phyloP scores from a whole-genome alignment of 2,329 filamentous ascomycete genomes.

The Sclerotinia subarctica region DNA sequence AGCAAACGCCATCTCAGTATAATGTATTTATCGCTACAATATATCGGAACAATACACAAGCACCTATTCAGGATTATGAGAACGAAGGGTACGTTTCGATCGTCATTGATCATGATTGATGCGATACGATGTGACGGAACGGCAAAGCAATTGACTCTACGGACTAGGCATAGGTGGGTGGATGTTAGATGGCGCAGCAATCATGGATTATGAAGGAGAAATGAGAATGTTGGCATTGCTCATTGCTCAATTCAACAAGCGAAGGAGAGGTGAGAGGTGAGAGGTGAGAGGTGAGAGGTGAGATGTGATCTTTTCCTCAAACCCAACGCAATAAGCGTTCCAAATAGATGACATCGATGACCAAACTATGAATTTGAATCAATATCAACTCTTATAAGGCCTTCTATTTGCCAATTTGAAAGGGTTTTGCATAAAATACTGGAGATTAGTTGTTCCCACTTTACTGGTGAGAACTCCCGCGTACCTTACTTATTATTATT shows the following conservation, averaged over 20 bases:
- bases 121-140: neutral
- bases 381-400: too few species aligned
- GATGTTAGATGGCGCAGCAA: neutral
- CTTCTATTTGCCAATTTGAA: neutral
- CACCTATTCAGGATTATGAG: neutral
- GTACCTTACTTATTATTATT: too few species aligned
- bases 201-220: too few species aligned
- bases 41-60: neutral
- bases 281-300: too few species aligned
- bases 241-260: too few species aligned
- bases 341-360: neutral
- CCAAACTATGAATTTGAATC: too few species aligned
- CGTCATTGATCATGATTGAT: neutral
- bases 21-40: neutral
- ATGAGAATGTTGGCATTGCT: too few species aligned
- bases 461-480: too few species aligned
- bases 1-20: neutral
- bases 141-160: neutral
- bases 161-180: neutral
- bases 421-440: slow-evolving; percentile 2
- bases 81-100: neutral
- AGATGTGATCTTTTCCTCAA: neutral
- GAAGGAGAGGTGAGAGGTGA: too few species aligned
- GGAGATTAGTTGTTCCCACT: slow-evolving; percentile 4
- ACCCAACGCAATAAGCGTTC: neutral